Evolutionary conservation across 2,329 filamentous ascomycete genomes (phyloP).

Genomic region (Domatiomyces globalis): DNA sequence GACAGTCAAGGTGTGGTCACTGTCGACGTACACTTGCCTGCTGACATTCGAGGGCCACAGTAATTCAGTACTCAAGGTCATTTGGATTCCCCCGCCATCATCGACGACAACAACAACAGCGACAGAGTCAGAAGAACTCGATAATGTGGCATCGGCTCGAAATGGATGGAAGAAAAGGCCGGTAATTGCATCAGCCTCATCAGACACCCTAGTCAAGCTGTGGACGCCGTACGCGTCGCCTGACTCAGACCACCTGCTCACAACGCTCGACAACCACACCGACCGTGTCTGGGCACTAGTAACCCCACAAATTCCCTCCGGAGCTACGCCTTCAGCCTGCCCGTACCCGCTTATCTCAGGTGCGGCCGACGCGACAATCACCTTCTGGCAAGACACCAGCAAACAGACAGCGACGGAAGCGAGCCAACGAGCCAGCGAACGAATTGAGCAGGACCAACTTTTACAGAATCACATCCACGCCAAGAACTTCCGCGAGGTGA

Average conservation of each 20-base stretch:
- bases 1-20: conserved; percentile 86
- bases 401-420: conserved; percentile 61
- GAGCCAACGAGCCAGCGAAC: conserved; percentile 57
- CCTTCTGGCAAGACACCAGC: conserved; percentile 91
- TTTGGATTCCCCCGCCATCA: conserved; percentile 55
- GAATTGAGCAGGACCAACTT: conserved; percentile 88
- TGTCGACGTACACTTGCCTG: conserved; percentile 82
- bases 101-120: conserved; percentile 25
- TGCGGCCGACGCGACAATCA: conserved; percentile 80
- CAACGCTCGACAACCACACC: conserved; percentile 90
- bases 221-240: conserved; percentile 61
- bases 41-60: conserved; percentile 93
- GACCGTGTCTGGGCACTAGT: conserved; percentile 88
- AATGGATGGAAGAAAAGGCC: conserved; percentile 15
- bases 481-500: conserved; percentile 82
- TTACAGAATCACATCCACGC: conserved; percentile 83
- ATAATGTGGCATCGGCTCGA: conserved; percentile 3
- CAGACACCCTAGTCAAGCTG: conserved; percentile 89
- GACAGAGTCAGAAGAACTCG: conserved; percentile 16
- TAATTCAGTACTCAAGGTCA: conserved; percentile 84
- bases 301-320: conserved; percentile 32
- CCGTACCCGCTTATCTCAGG: conserved; percentile 69
- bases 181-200: conserved; percentile 64
- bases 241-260: conserved; percentile 56
- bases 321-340: conserved; percentile 22